Evolutionary conservation across 2,329 filamentous ascomycete species (phyloP).

Genomic region (Pseudogymnoascus sp.): DNA sequence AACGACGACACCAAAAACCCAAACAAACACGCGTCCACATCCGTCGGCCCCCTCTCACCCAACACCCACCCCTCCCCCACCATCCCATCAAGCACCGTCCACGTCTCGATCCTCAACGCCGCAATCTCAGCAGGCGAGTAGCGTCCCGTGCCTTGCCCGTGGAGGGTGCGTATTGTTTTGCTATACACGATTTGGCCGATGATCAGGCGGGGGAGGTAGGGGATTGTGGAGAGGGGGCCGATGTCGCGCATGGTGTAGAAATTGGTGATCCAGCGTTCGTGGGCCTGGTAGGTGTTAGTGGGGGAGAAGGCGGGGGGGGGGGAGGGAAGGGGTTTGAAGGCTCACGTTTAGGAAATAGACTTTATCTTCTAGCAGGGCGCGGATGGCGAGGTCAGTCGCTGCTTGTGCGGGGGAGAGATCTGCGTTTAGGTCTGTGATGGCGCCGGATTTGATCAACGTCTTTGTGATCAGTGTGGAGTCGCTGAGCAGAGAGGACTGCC

Average conservation of each 20-base stretch:
- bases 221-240: constrained; percentile 35
- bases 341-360: constrained; percentile 46
- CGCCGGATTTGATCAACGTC: constrained; percentile 32
- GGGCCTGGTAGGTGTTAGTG: constrained; percentile 25
- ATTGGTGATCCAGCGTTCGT: constrained; percentile 51
- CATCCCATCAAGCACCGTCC: constrained; percentile 41
- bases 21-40: constrained; percentile 49
- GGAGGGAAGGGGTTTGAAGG: neutral
- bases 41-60: constrained; percentile 43
- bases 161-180: constrained; percentile 33
- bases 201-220: constrained; percentile 42
- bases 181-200: constrained; percentile 43
- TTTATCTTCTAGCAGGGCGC: constrained; percentile 51
- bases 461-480: constrained; percentile 50
- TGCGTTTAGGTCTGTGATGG: constrained; percentile 41
- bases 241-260: constrained; percentile 49
- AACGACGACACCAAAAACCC: constrained; percentile 47
- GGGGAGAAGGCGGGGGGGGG: neutral
- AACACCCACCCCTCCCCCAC: constrained; percentile 42
- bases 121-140: constrained; percentile 42
- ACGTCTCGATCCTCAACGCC: constrained; percentile 40
- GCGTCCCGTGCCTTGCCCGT: constrained; percentile 48
- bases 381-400: constrained; percentile 42
- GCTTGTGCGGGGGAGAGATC: constrained; percentile 31
- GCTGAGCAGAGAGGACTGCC: constrained; percentile 37